Evolutionary conservation across 208 protist species (phyloP), one percentile per base, ranked within the genome.

Genomic region (Jaenimonas drosophilae): DNA sequence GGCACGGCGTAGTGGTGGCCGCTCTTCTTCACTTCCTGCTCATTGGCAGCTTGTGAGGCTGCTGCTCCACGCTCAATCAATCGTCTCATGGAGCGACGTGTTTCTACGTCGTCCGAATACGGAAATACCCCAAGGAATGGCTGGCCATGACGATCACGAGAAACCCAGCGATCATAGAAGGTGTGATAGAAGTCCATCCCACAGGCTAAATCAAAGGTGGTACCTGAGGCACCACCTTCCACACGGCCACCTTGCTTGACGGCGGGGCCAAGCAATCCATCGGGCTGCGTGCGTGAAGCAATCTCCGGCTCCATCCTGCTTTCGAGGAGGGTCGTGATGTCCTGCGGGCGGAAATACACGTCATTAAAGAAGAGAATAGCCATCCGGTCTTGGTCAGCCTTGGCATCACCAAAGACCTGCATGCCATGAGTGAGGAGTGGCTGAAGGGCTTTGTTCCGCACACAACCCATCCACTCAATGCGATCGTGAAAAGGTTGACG

Each of bases 331-430:
- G 47, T 34, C 5, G 67, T 82, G 33, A 87, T 60, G 46, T 90
- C 81, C 25, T 42, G 24, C 20, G 81, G 66, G 0, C 56, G 64
- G 34, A 90, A 90, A 43, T 70, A 71, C 27, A 90, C 75, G 49
- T 86, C 81, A 51, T 90, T 90, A 34, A 90, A 58, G 53, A 90
- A 90, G 19, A 90, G 54, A 6, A 90, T 70, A 0, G 78, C 76
- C 30, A 84, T 47, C 2, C 62, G 59, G 36, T 88, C 67, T 12
- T 34, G 28, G 11, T 17, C 30, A 20, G 31, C 31, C 5, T 4
- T 21, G 4, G 7, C 37, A 19, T 20, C 37, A 19, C 7, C 7
- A 51, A 79, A 90, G 3, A 78, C 37, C 14, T 29, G 26, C 65
- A 81, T 74, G 26, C 76, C 81, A 12, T 57, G 21, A 23, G 65